Evolutionary conservation across 1,284 basidiomycete genomes (phyloP), one percentile per base, ranked within the genome.

Genomic region (Schizophyllum commune): DNA sequence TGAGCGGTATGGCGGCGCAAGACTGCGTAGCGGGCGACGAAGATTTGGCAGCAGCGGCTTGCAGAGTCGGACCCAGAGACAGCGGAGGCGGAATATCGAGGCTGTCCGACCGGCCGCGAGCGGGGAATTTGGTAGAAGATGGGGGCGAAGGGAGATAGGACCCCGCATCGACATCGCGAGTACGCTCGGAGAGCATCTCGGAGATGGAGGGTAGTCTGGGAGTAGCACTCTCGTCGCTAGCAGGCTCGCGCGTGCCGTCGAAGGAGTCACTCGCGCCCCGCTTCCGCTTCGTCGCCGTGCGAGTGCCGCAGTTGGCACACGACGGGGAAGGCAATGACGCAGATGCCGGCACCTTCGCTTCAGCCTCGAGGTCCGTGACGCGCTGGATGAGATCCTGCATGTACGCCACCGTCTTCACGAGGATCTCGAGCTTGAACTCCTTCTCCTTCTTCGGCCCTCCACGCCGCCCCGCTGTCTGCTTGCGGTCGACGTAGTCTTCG

Each of bases 381-480:
- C 73, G 78, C 55, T 75, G 73, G 11, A 87, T 73, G 32, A 91
- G 76, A 61, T 86, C 82, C 73, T 88, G 80, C 69, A 91, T 80
- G 70, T 84, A 89, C 1, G 81, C 69, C 7, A 91, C 89, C 0
- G 88, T 88, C 68, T 86, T 79, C 63, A 88, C 82, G 58, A 92
- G 79, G 33, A 92, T 85, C 72, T 92, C 90, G 52, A 92, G 79
- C 72, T 92, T 92, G 77, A 91, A 89, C 69, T 91, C 89, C 67
- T 85, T 86, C 66, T 88, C 83, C 65, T 83, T 83, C 57, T 78
- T 70, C 65, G 76, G 73, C 56, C 78, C 79, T 34, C 71, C 68
- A 58, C 32, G 77, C 20, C 71, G 61, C 53, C 71, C 68, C 27
- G 53, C 53, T 1, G 9, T 11, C 60, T 72, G 74, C 52, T 66